These are phyloP conservation scores for Batkoa obscura DNA, from an alignment of 371 early-diverging fungal species.

Conservation along the genomic window DNA sequence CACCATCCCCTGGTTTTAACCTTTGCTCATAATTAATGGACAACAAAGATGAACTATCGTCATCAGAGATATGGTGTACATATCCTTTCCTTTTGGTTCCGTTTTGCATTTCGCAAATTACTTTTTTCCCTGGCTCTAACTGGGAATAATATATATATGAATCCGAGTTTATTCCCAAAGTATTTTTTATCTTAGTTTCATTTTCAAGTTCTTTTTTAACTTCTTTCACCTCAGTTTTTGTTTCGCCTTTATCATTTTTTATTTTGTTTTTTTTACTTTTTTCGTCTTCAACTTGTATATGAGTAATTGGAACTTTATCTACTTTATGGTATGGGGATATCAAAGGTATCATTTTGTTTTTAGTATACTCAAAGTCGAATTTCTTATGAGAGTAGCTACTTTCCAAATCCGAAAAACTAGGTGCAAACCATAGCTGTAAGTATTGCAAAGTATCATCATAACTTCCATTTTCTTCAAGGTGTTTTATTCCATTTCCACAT, in stretches of 20 bases:
- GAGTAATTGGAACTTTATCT: neutral
- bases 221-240: neutral
- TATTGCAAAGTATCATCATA: neutral
- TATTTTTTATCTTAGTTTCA: neutral
- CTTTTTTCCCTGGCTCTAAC: neutral
- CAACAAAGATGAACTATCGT: neutral
- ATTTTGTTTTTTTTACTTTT: neutral
- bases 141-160: neutral
- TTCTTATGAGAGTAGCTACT: neutral
- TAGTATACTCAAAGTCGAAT: neutral
- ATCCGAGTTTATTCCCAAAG: neutral
- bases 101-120: neutral
- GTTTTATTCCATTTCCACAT: constrained; percentile 4
- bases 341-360: neutral
- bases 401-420: neutral
- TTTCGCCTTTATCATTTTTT: neutral
- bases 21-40: neutral
- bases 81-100: neutral
- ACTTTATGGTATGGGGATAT: neutral
- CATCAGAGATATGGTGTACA: neutral
- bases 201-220: neutral
- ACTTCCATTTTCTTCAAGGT: neutral
- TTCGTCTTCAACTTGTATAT: neutral
- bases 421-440: constrained; percentile 4
- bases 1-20: constrained; percentile 2